These are phyloP conservation scores for Trametes coccinea DNA, from an alignment of 768 basidiomycete genomes.

Conservation along the genomic window DNA sequence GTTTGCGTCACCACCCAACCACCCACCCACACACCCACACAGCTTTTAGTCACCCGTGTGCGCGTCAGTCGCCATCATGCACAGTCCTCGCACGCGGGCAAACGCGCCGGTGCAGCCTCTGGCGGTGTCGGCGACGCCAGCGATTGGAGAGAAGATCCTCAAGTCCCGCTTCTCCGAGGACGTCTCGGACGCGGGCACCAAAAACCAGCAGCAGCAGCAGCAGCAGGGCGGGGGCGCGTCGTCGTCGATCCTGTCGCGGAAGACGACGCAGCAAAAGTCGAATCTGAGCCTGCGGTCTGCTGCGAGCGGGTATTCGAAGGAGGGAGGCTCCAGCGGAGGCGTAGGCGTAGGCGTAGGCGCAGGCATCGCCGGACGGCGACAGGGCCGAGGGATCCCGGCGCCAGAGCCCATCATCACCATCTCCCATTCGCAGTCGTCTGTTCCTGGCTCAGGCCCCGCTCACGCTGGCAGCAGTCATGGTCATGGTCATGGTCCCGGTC, in stretches of 20 bases:
- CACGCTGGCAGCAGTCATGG: not conserved
- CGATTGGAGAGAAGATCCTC: constrained; percentile 44
- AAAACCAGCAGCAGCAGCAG: constrained; percentile 15
- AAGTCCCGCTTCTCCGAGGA: constrained; percentile 50
- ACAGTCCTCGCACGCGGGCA: constrained; percentile 16
- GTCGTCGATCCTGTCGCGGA: constrained; percentile 24
- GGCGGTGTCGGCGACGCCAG: constrained; percentile 41
- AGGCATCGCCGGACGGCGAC: not conserved
- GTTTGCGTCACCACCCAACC: constrained; percentile 1
- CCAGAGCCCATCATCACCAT: constrained; percentile 56
- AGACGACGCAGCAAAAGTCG: constrained; percentile 27
- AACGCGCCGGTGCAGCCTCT: constrained; percentile 28
- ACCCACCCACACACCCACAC: too few relatives aligned
- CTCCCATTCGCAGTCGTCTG: constrained; percentile 29
- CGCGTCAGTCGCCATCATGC: constrained; percentile 8
- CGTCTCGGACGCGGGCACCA: constrained; percentile 47
- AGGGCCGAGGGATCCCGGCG: constrained; percentile 34
- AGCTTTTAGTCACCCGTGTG: too few relatives aligned
- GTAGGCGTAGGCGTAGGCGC: too few relatives aligned
- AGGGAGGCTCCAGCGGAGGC: not conserved
- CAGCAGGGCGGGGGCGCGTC: constrained; percentile 14
- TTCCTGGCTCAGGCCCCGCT: not conserved
- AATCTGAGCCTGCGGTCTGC: constrained; percentile 34
- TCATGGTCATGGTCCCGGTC: not conserved
- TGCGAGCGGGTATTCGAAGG: constrained; percentile 17